Evolutionary conservation across 495 filamentous ascomycete species (phyloP), one percentile per base, ranked within the genome.

Genomic region (Neurospora terricola): DNA sequence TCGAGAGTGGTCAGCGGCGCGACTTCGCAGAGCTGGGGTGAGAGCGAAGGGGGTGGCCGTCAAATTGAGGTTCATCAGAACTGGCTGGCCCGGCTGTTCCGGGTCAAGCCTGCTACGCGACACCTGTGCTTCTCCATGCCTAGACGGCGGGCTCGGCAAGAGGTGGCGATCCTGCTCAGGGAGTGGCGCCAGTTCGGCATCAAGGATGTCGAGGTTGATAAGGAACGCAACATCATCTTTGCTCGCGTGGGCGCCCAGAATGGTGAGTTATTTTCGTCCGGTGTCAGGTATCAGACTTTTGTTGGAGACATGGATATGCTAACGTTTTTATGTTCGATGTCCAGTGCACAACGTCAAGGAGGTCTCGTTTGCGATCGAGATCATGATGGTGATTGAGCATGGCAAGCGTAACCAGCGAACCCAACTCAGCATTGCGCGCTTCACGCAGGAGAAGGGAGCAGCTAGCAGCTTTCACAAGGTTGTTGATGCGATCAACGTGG

Each of bases 361-460:
- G 37, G 92, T 96, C 9, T 86, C 89, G 21, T 92, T 98, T 77
- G 91, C 92, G 5, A 87, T 88, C 66, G 93, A 98, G 77, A 86
- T 98, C 76, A 94, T 93, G 82, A 92, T 90, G 11, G 89, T 96
- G 12, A 90, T 94, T 39, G 92, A 96, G 79, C 91, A 93, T 74
- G 92, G 92, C 40, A 66, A 66, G 54, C 54, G 54, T 66, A 66
- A 66, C 23, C 88, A 86, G 76, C 86, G 88, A 71, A 88, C 88
- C 72, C 78, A 79, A 38, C 86, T 97, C 21, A 90, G 90, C 80
- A 87, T 97, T 59, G 92, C 91, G 34, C 89, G 92, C 18, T 92
- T 98, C 82, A 93, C 91, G 38, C 95, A 97, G 78, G 92, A 94
- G 77, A 88, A 89, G 66, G 96, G 96, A 21, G 93, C 94, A 0